These are phyloP conservation scores for Teunomyces stri DNA, from an alignment of 805 yeast species.

Conservation along the genomic window DNA sequence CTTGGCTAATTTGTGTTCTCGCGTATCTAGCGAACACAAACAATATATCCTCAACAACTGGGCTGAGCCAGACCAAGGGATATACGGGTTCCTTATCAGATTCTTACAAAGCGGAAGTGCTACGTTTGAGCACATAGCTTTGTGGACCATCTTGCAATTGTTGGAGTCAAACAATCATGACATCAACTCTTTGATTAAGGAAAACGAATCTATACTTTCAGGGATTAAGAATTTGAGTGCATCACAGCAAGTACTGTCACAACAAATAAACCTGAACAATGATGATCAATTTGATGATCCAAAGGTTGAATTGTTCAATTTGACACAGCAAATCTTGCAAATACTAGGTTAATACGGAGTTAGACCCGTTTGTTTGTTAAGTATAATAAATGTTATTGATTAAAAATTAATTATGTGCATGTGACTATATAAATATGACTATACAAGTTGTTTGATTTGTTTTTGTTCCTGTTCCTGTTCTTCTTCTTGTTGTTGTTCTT, in stretches of 20 bases:
- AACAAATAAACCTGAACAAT: slow-evolving; percentile 19
- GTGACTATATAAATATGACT: not conserved
- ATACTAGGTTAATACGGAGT: slow-evolving; percentile 32
- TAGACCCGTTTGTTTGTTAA: not conserved
- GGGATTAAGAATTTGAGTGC: slow-evolving; percentile 51
- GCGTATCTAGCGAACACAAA: slow-evolving; percentile 74
- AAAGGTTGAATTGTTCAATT: slow-evolving; percentile 59
- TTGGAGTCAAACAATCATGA: slow-evolving; percentile 80
- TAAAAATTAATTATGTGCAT: not conserved
- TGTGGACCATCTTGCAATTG: slow-evolving; percentile 93
- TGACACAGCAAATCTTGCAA: slow-evolving; percentile 67
- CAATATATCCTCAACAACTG: slow-evolving; percentile 72
- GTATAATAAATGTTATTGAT: slow-evolving; percentile 3
- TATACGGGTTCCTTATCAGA: slow-evolving; percentile 75
- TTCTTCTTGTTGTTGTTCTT: not conserved
- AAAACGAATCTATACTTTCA: slow-evolving; percentile 50
- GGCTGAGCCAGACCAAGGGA: slow-evolving; percentile 79
- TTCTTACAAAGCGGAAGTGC: slow-evolving; percentile 83
- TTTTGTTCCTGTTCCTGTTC: not conserved
- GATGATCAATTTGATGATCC: slow-evolving; percentile 53
- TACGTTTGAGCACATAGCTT: slow-evolving; percentile 95
- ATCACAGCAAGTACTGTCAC: slow-evolving; percentile 34
- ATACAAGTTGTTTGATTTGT: not conserved
- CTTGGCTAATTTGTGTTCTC: slow-evolving; percentile 88
- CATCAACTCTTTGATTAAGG: slow-evolving; percentile 54